Base-by-base conservation (phyloP, 352 stramenopile genomes). In the Halophytophthora polymorphica region DNA sequence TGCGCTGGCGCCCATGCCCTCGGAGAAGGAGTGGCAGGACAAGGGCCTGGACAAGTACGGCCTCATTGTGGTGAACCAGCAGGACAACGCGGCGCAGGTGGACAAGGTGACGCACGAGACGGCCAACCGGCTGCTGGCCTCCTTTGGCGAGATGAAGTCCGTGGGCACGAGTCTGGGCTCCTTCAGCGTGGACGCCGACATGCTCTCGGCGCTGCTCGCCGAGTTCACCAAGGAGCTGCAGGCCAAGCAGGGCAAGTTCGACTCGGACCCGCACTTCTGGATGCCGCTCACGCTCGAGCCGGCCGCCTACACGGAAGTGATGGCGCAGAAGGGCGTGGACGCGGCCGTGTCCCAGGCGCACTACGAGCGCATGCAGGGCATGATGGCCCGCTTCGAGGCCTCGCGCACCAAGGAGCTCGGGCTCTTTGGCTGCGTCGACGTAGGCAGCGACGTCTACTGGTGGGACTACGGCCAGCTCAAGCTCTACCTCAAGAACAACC, bases 381-480 rank as follows among this genome's bases (percentile, higher is more conserved):
- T 99, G 83, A 84, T 97, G 56, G 53, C 69, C 41, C 64, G 63
- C 14, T 98, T 98, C 52, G 66, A 97, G 37, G 56, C 61, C 37
- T 77, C 73, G 23, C 68, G 69, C 23, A 64, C 69, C 48, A 70
- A 74, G 45, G 57, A 83, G 50, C 77, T 97, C 33, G 90, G 88
- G 38, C 64, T 98, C 14, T 98, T 99, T 81, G 96, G 96, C 51
- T 97, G 95, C 28, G 94, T 99, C 1, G 92, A 99, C 64, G 96
- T 99, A 21, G 96, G 96, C 50, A 96, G 84, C 53, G 83, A 97
- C 53, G 94, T 97, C 19, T 98, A 97, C 81, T 99, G 96, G 96
- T 98, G 95, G 96, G 96, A 99, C 81, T 99, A 99, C 71, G 96
- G 96, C 37, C 95, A 98, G 69, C 77, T 99, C 36, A 98, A 98